phyloP scores from a whole-genome alignment of 495 filamentous ascomycete species.

The Podospora appendiculata region DNA sequence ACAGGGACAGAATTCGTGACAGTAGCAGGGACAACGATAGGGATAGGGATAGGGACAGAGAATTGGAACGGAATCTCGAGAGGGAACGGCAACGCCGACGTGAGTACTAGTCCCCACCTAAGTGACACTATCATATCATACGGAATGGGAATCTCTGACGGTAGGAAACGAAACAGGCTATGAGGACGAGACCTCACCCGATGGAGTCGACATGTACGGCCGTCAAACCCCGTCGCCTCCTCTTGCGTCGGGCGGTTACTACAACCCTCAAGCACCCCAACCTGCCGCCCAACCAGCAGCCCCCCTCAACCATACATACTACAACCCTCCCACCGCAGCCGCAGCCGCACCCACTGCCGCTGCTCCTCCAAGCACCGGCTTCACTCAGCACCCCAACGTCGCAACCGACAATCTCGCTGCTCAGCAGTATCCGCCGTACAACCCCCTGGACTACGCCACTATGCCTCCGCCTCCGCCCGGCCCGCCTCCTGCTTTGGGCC shows the following conservation, averaged over 20 bases:
- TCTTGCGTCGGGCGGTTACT: constrained; percentile 45
- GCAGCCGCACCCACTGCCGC: neutral
- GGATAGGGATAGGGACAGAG: neutral
- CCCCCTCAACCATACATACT: no score
- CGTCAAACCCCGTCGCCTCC: constrained; percentile 39
- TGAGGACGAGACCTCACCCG: constrained; percentile 28
- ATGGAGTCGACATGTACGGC: constrained; percentile 27
- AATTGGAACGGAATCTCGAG: neutral
- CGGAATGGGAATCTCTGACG: constrained; percentile 1
- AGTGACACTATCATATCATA: neutral
- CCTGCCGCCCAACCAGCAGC: neutral
- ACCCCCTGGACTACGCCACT: constrained; percentile 27
- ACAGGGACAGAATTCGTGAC: constrained; percentile 11
- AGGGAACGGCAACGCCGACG: constrained; percentile 34
- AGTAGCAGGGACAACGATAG: constrained; percentile 13
- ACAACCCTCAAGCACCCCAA: constrained; percentile 29
- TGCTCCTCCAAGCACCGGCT: constrained; percentile 15
- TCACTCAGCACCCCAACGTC: constrained; percentile 33
- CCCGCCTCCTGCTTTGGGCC: constrained; percentile 18
- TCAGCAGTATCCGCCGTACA: constrained; percentile 16
- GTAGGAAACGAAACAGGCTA: constrained; percentile 22
- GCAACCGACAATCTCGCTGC: constrained; percentile 25
- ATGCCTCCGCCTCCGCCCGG: constrained; percentile 29
- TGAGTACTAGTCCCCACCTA: constrained; percentile 3
- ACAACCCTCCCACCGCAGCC: no score